Conservation (phyloP, 2,329 filamentous ascomycete species). For the Stenocarpella maydis region DNA sequence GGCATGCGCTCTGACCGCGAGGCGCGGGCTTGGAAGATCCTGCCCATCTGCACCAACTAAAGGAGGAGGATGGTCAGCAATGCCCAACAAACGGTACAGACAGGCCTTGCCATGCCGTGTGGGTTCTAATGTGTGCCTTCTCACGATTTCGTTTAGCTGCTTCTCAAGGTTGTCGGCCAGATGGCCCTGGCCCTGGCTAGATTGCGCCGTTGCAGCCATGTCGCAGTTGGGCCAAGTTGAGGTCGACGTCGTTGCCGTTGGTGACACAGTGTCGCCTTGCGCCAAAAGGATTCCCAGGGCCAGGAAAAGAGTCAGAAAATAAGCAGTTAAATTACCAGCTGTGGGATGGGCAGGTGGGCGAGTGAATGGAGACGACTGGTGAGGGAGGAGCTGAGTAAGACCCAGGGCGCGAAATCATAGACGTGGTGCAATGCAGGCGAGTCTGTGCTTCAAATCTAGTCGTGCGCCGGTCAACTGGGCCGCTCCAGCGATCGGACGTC, state of each 20-base stretch:
- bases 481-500: not conserved
- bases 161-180: constrained; percentile 34
- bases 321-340: not conserved
- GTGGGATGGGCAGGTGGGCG: too few species aligned
- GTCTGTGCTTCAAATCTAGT: constrained; percentile 2
- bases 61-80: constrained; percentile 9
- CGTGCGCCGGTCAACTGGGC: not conserved
- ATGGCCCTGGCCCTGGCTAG: constrained; percentile 25
- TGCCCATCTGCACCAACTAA: constrained; percentile 36
- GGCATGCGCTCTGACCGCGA: constrained; percentile 27
- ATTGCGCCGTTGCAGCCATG: constrained; percentile 12
- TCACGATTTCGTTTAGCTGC: constrained; percentile 32
- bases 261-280: not conserved
- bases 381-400: too few species aligned
- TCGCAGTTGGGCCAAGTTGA: not conserved
- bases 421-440: too few species aligned
- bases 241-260: not conserved
- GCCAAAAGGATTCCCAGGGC: not conserved
- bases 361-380: not conserved
- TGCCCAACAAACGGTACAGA: not conserved
- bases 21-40: constrained; percentile 27
- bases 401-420: not conserved
- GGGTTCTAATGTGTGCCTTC: not conserved
- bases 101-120: not conserved
- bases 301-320: not conserved